Evolutionary conservation across 1,139 yeast species (phyloP), one percentile per base, ranked within the genome.

Genomic region (Candida frijolesensis): DNA sequence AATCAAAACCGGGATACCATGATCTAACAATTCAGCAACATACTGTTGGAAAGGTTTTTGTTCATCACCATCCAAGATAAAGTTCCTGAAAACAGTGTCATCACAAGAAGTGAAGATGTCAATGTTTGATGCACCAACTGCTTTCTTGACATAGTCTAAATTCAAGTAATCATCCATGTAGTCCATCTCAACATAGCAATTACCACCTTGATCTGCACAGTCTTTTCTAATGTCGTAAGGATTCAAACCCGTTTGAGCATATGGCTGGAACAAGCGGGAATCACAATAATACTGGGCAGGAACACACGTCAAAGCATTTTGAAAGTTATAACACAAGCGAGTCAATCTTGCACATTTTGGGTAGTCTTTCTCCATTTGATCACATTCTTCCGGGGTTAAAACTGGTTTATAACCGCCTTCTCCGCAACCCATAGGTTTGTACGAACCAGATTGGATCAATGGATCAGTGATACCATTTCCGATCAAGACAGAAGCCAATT

Each of bases 141-240:
- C 89, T 56, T 80, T 81, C 72, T 85, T 87, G 41, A 72, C 77
- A 46, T 57, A 67, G 32, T 68, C 73, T 34, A 58, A 60, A 53
- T 72, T 71, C 59, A 72, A 70, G 58, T 65, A 72, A 42, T 71
- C 74, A 47, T 68, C 73, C 53, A 71, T 53, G 48, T 63, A 70
- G 47, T 61, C 56, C 67, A 68, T 63, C 47, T 60, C 69, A 15
- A 55, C 52, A 58, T 94, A 94, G 71, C 99, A 94, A 50, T 80
- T 74, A 25, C 72, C 51, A 45, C 85, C 85, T 55, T 85, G 85
- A 57, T 86, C 92, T 33, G 72, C 79, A 71, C 99, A 94, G 66
- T 79, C 78, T 64, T 81, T 84, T 71, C 99, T 85, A 61, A 94
- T 88, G 64, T 94, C 99, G 68, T 94, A 94, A 46, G 92, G 96